Percentiles rank a stretch among this genome's conserved stretches.
Conservation (phyloP, 345 rosid genomes). For the Populus alba region DNA sequence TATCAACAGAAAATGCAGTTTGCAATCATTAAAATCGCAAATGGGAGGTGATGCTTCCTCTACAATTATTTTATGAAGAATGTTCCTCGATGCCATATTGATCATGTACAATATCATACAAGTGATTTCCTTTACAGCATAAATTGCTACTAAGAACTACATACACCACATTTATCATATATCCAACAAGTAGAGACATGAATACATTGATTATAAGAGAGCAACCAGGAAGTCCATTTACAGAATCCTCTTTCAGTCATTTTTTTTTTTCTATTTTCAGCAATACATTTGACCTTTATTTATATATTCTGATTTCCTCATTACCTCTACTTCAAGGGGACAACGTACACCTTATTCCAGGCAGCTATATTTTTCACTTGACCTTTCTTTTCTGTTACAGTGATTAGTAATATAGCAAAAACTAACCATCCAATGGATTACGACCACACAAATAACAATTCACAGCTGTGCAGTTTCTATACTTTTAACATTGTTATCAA, state of each 20-base stretch:
- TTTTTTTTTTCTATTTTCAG: not conserved
- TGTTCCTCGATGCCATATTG: not conserved
- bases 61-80: not conserved
- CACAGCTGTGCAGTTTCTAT: not conserved
- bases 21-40: not conserved
- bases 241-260: not conserved
- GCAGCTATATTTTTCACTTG: not conserved
- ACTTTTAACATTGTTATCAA: not conserved
- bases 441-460: not conserved
- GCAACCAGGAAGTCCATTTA: not conserved
- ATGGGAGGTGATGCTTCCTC: constrained; percentile 4
- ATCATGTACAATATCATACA: not conserved
- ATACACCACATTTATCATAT: not conserved
- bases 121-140: not conserved
- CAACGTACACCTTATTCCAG: not conserved
- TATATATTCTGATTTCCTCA: not conserved
- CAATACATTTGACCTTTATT: not conserved
- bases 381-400: not conserved
- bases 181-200: not conserved
- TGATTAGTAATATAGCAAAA: not conserved
- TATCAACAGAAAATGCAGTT: not conserved
- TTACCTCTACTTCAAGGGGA: not conserved
- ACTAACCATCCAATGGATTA: not conserved
- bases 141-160: not conserved
- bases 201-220: no score